Evolutionary conservation across 2,329 filamentous ascomycete species (phyloP), one percentile per base, ranked within the genome.

Genomic region (Metarhizium rileyi): DNA sequence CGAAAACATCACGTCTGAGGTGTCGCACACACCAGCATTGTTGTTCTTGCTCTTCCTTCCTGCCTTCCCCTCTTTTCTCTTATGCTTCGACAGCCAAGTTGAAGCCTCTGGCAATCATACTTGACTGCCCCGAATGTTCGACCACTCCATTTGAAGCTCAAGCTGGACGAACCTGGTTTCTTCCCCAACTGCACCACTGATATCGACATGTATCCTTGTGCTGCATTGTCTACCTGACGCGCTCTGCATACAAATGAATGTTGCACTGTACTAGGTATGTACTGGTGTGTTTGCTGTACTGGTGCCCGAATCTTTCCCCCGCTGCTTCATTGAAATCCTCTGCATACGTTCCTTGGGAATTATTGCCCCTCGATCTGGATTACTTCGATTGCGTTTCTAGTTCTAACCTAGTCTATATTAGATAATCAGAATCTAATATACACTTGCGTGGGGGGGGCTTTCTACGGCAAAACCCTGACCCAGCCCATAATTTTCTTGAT

Each of bases 161-260:
- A 25, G 38, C 2, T 25, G 12, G 38, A 4, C 38, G 14, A 14
- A 42, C 38, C 16, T 20, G 16, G 26, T 25, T 30, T 26, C 7
- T 27, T 38, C n/a, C 20, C 25, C 20, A 47, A 33, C 20, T 50
- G 18, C 26, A 33, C 38, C 27, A 38, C 41, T 26, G 45, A 50
- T 38, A 44, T 18, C 49, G 49, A 50, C 44, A 50, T 50, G 49
- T 33, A 35, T 47, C 22, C 49, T 44, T 30, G 49, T 50, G 42
- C 25, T 16, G 49, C 28, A 46, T 10, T 44, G 23, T 43, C 40
- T 8, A 18, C 20, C 41, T 50, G 47, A 46, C 44, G 33, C 14
- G 33, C 18, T 18, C 40, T 20, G 36, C 40, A 16, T 23, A 50
- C 28, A 33, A 10, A 38, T 47, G 43, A 4, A 23, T 36, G 23